Evolutionary conservation across 208 protist species (phyloP).

Genomic region (Trypanosoma platydactyli): DNA sequence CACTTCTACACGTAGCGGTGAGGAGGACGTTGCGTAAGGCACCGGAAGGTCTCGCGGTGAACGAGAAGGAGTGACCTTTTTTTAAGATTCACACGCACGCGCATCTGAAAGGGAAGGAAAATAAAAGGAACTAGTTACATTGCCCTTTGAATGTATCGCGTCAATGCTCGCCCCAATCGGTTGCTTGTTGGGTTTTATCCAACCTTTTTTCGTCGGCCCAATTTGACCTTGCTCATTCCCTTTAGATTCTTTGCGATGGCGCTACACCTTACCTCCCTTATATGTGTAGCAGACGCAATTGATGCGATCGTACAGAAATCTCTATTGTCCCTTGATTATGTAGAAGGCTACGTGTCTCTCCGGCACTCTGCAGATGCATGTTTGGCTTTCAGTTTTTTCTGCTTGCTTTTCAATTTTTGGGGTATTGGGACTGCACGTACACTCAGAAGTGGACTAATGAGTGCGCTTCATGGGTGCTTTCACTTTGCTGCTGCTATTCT

Average conservation of each 20-base stretch:
- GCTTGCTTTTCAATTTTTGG: conserved; percentile 46
- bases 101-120: background rate
- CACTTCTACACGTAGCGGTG: no score
- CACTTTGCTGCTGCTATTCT: conserved; percentile 52
- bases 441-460: conserved; percentile 55
- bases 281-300: conserved; percentile 49
- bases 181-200: conserved; percentile 10
- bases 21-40: no score
- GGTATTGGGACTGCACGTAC: conserved; percentile 66
- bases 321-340: conserved; percentile 37
- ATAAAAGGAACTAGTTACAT: background rate
- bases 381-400: conserved; percentile 52
- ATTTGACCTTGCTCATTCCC: conserved; percentile 54
- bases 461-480: conserved; percentile 53
- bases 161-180: conserved; percentile 4
- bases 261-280: conserved; percentile 57
- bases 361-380: conserved; percentile 39
- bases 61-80: no score
- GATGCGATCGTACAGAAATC: conserved; percentile 49
- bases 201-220: conserved; percentile 38
- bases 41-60: no score
- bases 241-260: conserved; percentile 47
- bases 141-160: conserved; percentile 16
- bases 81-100: background rate
- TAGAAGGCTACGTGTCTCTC: conserved; percentile 43